phyloP scores from a whole-genome alignment of 2,329 filamentous ascomycete species.

The Calonectria ilicicola region DNA sequence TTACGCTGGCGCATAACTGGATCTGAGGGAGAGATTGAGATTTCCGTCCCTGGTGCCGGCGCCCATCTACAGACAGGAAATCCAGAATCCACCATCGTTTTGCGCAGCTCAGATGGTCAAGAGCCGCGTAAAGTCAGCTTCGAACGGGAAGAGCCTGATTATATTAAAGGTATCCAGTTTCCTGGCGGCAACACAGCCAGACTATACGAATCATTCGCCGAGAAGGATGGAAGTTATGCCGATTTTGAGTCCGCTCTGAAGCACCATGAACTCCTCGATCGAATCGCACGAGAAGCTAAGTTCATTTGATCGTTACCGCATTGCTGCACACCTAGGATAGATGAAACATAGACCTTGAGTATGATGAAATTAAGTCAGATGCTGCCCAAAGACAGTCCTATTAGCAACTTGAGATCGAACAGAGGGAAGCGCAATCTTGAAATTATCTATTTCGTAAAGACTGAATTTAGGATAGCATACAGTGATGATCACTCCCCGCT shows the following conservation, averaged over 20 bases:
- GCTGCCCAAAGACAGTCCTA: too few species aligned
- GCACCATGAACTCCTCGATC: background rate
- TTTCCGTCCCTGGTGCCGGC: background rate
- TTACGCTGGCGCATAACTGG: conserved; percentile 28
- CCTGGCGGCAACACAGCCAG: background rate
- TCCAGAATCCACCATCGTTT: background rate
- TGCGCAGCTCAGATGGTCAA: background rate
- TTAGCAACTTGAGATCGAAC: too few species aligned
- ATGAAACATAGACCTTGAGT: too few species aligned
- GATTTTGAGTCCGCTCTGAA: conserved; percentile 3
- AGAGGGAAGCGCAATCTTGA: background rate
- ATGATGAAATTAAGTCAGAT: background rate
- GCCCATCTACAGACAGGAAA: background rate
- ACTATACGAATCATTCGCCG: conserved; percentile 1
- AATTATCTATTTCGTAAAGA: background rate
- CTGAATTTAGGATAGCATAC: background rate
- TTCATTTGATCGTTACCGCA: background rate
- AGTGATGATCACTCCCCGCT: background rate
- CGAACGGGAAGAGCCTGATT: background rate
- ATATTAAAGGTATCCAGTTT: background rate
- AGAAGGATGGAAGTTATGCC: background rate
- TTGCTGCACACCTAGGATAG: background rate
- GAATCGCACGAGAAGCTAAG: background rate
- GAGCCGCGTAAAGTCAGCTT: background rate
- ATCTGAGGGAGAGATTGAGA: conserved; percentile 25